Base-by-base conservation (phyloP, 2,329 filamentous ascomycete genomes). In the Monosporascus sp. region DNA sequence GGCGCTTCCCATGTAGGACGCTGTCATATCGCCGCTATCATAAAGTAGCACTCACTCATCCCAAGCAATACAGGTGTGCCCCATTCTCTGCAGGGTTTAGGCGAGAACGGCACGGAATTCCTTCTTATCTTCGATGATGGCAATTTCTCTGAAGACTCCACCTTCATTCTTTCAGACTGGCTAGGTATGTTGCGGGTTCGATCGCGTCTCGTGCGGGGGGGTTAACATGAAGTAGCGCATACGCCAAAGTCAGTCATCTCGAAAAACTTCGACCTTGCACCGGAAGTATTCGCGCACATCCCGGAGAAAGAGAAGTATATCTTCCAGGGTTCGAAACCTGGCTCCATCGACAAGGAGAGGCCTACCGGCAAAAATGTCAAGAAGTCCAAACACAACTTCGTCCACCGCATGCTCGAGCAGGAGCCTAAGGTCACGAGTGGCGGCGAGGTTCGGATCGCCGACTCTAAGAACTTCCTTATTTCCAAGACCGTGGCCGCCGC, bases 91-190 rank as follows among this genome's bases (percentile, higher is more conserved):
- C 88, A 91, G 69, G 88, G 86, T 0, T 73, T 91, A 1, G 78
- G 82, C 44, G 74, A 79, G 26, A 86, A 88, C 46, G 88, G 83
- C 27, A 82, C 79, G 1, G 82, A 86, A 56, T 87, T 87, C 62
- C 71, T 87, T 2, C 73, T 87, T 40, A 75, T 87, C 37, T 68
- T 69, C 46, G 66, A 68, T 27, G 66, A 68, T 51, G 64, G 79
- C 11, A 61, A 65, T 52, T 82, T 82, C 56, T 81, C 78, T 1
- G 79, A 82, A 59, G 79, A 82, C 56, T 88, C 85, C 2, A 91
- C 87, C 0, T 90, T 91, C 68, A 69, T 90, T 36, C 72, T 91
- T 48, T 87, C 85, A 1, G 87, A 90, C 69, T 90, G 85, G 85
- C 76, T 90, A 40, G 80, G 80, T 82, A 66, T 49, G 77, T 69